Conservation (phyloP, 768 basidiomycete species). For the Suillus discolor region DNA sequence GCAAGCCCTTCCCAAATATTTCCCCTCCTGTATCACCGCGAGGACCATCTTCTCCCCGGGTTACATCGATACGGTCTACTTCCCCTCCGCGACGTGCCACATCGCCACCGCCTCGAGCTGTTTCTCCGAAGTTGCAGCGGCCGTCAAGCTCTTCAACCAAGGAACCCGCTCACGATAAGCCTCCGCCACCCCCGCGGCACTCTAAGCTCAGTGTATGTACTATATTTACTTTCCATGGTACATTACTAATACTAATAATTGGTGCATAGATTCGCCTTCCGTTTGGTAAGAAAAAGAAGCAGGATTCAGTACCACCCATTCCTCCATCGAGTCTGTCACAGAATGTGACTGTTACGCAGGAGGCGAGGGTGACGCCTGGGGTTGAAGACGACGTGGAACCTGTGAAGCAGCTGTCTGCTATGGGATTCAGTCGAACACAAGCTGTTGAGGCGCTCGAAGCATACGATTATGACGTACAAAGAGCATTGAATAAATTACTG, state of each 20-base stretch:
- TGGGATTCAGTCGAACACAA: slow-evolving; percentile 89
- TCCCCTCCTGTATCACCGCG: slow-evolving; percentile 46
- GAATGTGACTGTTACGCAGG: slow-evolving; percentile 48
- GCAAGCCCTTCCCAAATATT: slow-evolving; percentile 39
- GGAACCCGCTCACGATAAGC: slow-evolving; percentile 55
- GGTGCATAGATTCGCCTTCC: slow-evolving; percentile 68
- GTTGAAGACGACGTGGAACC: slow-evolving; percentile 73
- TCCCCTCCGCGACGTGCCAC: slow-evolving; percentile 46
- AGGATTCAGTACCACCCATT: slow-evolving; percentile 50
- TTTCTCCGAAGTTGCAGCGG: slow-evolving; percentile 57
- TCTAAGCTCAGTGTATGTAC: slow-evolving; percentile 78
- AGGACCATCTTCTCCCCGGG: slow-evolving; percentile 32
- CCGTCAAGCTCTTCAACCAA: slow-evolving; percentile 59
- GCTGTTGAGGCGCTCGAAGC: slow-evolving; percentile 85
- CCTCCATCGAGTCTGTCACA: slow-evolving; percentile 34
- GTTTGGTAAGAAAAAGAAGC: slow-evolving; percentile 76
- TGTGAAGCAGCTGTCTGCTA: slow-evolving; percentile 78
- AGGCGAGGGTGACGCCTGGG: slow-evolving; percentile 50
- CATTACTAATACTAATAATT: slow-evolving; percentile 14
- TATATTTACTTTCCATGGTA: slow-evolving; percentile 4
- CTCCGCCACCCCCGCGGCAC: slow-evolving; percentile 53
- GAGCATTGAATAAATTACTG: slow-evolving; percentile 76
- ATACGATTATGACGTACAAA: slow-evolving; percentile 79
- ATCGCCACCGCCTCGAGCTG: slow-evolving; percentile 53
- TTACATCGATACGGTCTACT: slow-evolving; percentile 32